Base-by-base conservation (phyloP, 2,329 filamentous ascomycete species). In the Calonectria multiphialidica region DNA sequence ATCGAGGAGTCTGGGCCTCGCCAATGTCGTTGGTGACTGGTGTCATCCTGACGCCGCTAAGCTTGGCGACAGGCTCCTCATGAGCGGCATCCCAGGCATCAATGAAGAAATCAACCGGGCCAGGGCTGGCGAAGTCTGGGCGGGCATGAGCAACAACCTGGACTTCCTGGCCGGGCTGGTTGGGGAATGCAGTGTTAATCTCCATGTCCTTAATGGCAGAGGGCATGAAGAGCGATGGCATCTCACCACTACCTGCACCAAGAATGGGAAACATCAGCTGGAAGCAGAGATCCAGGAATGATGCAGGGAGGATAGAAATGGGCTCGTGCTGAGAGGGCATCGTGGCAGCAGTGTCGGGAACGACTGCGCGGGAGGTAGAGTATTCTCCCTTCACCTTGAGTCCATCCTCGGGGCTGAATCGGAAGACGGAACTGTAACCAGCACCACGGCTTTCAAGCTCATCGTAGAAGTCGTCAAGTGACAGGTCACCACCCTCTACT, bases 271-370 rank as follows among this genome's bases (percentile, higher is more conserved):
- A 83, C 0, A 81, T 78, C 8, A 84, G 78, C 70, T 88, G 86
- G 18, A 87, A 80, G 66, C 87, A 79, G 9, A 83, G 77, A 71
- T 90, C 88, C 3, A 89, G 76, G 61, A 88, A 83, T 1, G 85
- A 81, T 0, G 88, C 85, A 37, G 88, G 87, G 8, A 89, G 77
- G 62, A 86, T 82, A 23, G 86, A 84, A 0, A 82, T 72, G 3
- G 84, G 82, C 74, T 90, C 86, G 57, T 84, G 82, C 1, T 79
- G 75, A 71, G 84, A 81, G 0, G 87, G 87, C 88, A 90, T 89
- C 1, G 80, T 74, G 1, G 80, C 74, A 1, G 80, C 79, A 0
- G 87, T 89, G 57, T 89, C 83, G 3, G 84, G 83, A 3, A 88
- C 79, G 13, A 81, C 74, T 9, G 88, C 75, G 5, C 82, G 80